Percentiles rank a stretch among this genome's conserved stretches.
Conservation (phyloP, 345 rosid genomes). For the Anacardium occidentale region DNA sequence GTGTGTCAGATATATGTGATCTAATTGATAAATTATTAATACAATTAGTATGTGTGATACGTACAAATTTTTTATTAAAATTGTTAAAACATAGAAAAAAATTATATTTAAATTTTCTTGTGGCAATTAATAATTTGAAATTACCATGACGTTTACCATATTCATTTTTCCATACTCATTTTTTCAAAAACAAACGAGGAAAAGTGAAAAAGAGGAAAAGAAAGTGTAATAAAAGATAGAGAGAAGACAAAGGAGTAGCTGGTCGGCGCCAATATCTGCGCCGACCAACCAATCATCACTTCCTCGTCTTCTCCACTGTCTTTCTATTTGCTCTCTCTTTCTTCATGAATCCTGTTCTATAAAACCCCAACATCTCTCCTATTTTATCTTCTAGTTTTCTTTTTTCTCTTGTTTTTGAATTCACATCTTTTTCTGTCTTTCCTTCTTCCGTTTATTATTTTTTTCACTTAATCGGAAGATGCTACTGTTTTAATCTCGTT, state of each 20-base stretch:
- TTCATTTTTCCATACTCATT: too few relatives aligned
- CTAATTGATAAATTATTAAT: too few relatives aligned
- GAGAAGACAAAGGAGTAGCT: constrained; percentile 41
- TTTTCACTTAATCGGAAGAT: constrained; percentile 52
- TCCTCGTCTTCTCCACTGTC: constrained; percentile 24
- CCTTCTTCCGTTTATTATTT: constrained; percentile 50
- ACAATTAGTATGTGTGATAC: too few relatives aligned
- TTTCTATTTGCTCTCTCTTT: background rate
- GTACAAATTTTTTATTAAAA: too few relatives aligned
- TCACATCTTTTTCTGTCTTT: background rate
- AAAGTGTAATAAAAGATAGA: constrained; percentile 7
- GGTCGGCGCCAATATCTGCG: constrained; percentile 61
- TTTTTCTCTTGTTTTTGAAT: background rate
- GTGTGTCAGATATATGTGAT: too few relatives aligned
- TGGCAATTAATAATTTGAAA: too few relatives aligned
- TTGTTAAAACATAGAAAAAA: too few relatives aligned
- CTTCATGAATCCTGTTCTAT: background rate
- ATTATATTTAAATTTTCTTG: too few relatives aligned
- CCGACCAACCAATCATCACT: constrained; percentile 45
- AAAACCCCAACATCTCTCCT: constrained; percentile 24
- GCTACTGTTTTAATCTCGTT: constrained; percentile 27
- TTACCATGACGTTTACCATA: too few relatives aligned
- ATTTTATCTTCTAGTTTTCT: background rate
- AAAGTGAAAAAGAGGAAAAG: background rate
- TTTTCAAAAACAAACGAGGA: too few relatives aligned